These are phyloP conservation scores for Pythium pyrilobum DNA, from an alignment of 352 stramenopile species.

Conservation along the genomic window DNA sequence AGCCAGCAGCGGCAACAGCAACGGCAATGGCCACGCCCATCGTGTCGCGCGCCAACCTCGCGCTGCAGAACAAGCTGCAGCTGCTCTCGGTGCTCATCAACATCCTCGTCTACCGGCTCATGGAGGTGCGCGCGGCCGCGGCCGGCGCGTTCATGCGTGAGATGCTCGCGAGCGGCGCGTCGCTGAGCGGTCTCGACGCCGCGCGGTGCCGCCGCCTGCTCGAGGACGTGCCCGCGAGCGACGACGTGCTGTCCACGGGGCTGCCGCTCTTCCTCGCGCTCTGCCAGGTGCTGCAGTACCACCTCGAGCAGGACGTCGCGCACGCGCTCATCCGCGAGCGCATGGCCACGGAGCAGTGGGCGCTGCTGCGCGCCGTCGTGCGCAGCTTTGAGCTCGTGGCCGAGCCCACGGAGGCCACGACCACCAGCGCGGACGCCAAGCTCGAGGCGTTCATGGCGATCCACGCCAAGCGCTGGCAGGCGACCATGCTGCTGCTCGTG, in stretches of 20 bases:
- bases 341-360: conserved; percentile 56
- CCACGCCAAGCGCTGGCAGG: conserved; percentile 79
- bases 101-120: conserved; percentile 71
- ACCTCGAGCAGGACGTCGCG: conserved; percentile 78
- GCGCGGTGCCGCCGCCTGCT: conserved; percentile 40
- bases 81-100: conserved; percentile 81
- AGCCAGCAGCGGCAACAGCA: neutral
- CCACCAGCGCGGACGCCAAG: conserved; percentile 4
- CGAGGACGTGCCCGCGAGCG: conserved; percentile 39
- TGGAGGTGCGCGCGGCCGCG: conserved; percentile 49
- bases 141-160: conserved; percentile 51
- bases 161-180: conserved; percentile 28
- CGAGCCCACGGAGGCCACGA: neutral
- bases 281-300: conserved; percentile 81
- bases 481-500: conserved; percentile 73
- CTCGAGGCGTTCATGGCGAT: conserved; percentile 58
- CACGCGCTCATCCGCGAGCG: conserved; percentile 49
- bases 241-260: conserved; percentile 64
- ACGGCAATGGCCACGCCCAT: neutral
- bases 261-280: conserved; percentile 72
- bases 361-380: conserved; percentile 57
- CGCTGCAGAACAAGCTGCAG: conserved; percentile 81
- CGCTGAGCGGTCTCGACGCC: conserved; percentile 34
- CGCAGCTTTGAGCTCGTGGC: conserved; percentile 47
- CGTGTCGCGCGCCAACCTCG: conserved; percentile 55